Base-by-base conservation (phyloP, 495 filamentous ascomycete species). In the Penicillium ochrochloron region DNA sequence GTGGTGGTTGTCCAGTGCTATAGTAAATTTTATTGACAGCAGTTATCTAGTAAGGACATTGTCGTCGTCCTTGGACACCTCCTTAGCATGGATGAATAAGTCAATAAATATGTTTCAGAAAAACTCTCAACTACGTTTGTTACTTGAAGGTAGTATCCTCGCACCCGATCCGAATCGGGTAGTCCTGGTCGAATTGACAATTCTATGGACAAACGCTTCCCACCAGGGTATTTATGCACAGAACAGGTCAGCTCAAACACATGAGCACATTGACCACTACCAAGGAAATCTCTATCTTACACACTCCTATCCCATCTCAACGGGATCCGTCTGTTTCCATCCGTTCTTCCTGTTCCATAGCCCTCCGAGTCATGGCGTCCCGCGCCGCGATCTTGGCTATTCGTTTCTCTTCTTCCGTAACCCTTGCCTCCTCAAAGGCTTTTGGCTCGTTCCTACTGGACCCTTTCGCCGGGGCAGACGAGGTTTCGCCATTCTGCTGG, bases 321-420 rank as follows among this genome's bases (percentile, higher is more conserved):
- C 70, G 71, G 5, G 65, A 21, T 19, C 73, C 66, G 5, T 74
- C 74, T 1, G 70, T 76, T 55, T 76, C 77, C 77, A 80, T 80
- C n/a, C 73, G 74, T 59, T 81, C 79, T 62, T 82, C 80, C 6
- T 77, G 77, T 64, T 80, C 73, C 74, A 82, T 78, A 31, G 77
- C 79, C 44, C 75, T 60, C 39, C 71, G 73, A 29, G 69, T 77
- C 73, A 80, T 70, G 27, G 62, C 63, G 63, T 82, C 78, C 56
- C 78, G 70, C 59, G 71, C 71, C 54, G 75, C 73, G 50, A 77
- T 66, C 64, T 73, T 77, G 25, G 77, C 74, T 55, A 76, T 79
- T 41, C 75, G 79, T 60, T 73, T 73, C 52, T 77, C 75, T 5
- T 67, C 59, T 25, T 66, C 64, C 8, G 46, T 29, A n/a, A 17